phyloP scores from a whole-genome alignment of 129 eudicot species.

The Kitagawia praeruptora region DNA sequence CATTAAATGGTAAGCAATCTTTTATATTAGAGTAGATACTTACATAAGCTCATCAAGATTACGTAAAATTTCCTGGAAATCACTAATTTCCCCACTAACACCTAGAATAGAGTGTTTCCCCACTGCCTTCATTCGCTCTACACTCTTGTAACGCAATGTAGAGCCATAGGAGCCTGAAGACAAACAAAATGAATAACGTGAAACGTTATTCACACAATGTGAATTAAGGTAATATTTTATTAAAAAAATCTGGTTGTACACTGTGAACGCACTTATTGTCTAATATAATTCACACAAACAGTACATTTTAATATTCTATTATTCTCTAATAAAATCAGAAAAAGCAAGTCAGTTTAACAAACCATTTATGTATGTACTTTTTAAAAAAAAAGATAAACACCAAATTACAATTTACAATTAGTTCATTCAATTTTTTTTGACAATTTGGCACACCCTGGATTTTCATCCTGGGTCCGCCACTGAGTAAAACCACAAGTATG shows the following conservation, averaged over 20 bases:
- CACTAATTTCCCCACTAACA: not conserved
- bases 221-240: not conserved
- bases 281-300: not conserved
- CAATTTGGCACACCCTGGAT: too few relatives aligned
- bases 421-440: too few relatives aligned
- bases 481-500: not conserved
- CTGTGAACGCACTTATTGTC: not conserved
- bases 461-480: too few relatives aligned
- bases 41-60: not conserved
- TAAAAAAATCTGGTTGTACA: not conserved
- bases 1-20: not conserved
- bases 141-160: conserved; percentile 5
- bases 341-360: too few relatives aligned
- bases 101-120: conserved; percentile 1
- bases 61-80: not conserved
- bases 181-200: not conserved
- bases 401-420: too few relatives aligned
- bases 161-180: conserved; percentile 5
- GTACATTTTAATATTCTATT: not conserved
- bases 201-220: too few relatives aligned
- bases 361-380: too few relatives aligned
- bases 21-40: not conserved
- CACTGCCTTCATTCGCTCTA: conserved; percentile 1
- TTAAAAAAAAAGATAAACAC: too few relatives aligned
- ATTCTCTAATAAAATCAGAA: not conserved